phyloP scores from a whole-genome alignment of 306 rosid species.

The Canavalia ensiformis region DNA sequence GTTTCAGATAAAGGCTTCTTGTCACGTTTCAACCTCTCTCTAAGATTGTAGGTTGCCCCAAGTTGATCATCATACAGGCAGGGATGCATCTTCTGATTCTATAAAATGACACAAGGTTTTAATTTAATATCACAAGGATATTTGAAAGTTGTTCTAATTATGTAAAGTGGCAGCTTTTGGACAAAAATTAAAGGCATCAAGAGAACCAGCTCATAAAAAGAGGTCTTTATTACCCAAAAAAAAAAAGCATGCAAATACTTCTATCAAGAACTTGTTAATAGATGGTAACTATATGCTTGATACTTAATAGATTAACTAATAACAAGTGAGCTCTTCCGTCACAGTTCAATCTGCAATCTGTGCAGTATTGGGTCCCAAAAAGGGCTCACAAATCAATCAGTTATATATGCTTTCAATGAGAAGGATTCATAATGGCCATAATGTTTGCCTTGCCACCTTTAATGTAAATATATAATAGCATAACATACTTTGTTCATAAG shows the following conservation, averaged over 20 bases:
- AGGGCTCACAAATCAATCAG: constrained; percentile 9
- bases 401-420: constrained; percentile 14
- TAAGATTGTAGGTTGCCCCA: constrained; percentile 67
- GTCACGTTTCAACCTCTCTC: constrained; percentile 62
- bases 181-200: constrained; percentile 6
- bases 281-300: constrained; percentile 4
- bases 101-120: constrained; percentile 53
- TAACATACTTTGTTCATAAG: not conserved
- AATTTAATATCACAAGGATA: constrained; percentile 41
- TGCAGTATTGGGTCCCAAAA: not conserved
- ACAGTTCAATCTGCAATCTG: constrained; percentile 14
- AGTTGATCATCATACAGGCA: constrained; percentile 68
- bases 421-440: constrained; percentile 1
- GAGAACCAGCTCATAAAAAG: constrained; percentile 23
- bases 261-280: constrained; percentile 2
- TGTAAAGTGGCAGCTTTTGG: constrained; percentile 31
- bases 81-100: constrained; percentile 81
- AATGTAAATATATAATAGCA: not conserved
- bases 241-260: constrained; percentile 14
- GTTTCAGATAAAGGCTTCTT: constrained; percentile 49
- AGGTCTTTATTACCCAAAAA: constrained; percentile 3
- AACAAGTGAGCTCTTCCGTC: constrained; percentile 1
- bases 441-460: constrained; percentile 6
- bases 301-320: constrained; percentile 14
- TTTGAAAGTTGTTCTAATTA: not conserved